These are phyloP conservation scores for Neophaeococcomyces mojaviensis DNA, from an alignment of 2,329 filamentous ascomycete genomes.

Conservation along the genomic window DNA sequence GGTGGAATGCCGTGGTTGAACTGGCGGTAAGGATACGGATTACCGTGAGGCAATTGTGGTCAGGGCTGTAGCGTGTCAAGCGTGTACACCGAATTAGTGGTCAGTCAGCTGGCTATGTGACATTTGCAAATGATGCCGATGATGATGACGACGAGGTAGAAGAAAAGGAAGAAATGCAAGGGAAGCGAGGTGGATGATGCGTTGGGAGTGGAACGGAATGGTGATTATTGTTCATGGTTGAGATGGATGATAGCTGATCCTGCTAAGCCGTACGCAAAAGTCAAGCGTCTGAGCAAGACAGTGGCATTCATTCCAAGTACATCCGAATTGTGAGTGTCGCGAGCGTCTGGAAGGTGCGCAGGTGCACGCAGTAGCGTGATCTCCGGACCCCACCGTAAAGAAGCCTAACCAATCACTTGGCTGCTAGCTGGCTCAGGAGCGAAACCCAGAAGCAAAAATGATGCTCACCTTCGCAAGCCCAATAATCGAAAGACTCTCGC, in stretches of 20 bases:
- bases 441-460: conserved; percentile 22
- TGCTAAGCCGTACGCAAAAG: conserved; percentile 11
- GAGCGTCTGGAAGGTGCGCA: neutral
- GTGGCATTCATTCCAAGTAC: conserved; percentile 1
- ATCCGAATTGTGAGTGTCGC: conserved; percentile 5
- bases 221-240: conserved; percentile 14
- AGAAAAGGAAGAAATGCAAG: conserved; percentile 11
- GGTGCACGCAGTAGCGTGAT: conserved; percentile 5
- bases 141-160: conserved; percentile 14
- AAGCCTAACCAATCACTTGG: conserved; percentile 15
- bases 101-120: conserved; percentile 7
- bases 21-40: conserved; percentile 14
- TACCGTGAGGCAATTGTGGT: conserved; percentile 11
- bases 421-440: conserved; percentile 29
- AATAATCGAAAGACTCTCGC: neutral
- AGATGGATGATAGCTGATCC: conserved; percentile 13
- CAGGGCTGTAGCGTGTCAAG: conserved; percentile 3
- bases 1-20: conserved; percentile 22
- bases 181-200: conserved; percentile 11
- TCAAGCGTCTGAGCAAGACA: conserved; percentile 9
- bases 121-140: conserved; percentile 12
- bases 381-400: neutral
- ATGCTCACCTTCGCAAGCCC: conserved; percentile 1
- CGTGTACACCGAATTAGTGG: conserved; percentile 1
- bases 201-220: conserved; percentile 10